Evolutionary conservation across 345 rosid species (phyloP).

Genomic region (Abelmoschus esculentus): DNA sequence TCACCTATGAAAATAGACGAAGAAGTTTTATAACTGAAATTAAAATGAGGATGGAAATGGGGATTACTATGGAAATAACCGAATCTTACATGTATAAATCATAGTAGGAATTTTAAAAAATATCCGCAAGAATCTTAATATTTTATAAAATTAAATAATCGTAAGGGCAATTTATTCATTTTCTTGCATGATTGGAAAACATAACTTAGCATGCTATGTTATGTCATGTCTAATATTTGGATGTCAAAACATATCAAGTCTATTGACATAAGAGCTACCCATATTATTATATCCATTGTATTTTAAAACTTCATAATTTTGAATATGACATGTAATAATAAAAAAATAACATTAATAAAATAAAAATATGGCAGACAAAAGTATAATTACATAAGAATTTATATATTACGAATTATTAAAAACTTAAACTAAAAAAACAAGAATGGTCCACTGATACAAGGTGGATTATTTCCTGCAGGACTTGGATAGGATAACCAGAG

Average conservation of each 20-base stretch:
- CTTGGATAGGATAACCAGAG: not conserved
- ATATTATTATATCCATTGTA: not conserved
- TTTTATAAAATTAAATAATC: too few relatives aligned
- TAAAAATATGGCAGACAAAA: not conserved
- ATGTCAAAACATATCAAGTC: constrained; percentile 6
- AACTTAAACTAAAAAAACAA: too few relatives aligned
- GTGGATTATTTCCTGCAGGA: too few relatives aligned
- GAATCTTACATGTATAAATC: too few relatives aligned
- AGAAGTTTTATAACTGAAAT: too few relatives aligned
- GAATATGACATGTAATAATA: not conserved
- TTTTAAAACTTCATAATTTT: not conserved
- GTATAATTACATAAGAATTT: not conserved
- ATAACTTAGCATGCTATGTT: not conserved
- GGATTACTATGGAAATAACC: too few relatives aligned
- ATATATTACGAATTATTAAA: too few relatives aligned
- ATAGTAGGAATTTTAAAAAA: too few relatives aligned
- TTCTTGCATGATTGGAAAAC: not conserved
- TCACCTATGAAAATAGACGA: too few relatives aligned
- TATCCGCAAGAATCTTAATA: too few relatives aligned
- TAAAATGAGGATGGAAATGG: too few relatives aligned
- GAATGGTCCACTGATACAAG: too few relatives aligned
- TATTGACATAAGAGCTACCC: not conserved
- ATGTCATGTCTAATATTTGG: not conserved
- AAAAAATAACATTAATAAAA: not conserved
- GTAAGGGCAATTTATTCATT: not conserved